Conservation (phyloP, 352 stramenopile genomes). For the Phytophthora ramorum region DNA sequence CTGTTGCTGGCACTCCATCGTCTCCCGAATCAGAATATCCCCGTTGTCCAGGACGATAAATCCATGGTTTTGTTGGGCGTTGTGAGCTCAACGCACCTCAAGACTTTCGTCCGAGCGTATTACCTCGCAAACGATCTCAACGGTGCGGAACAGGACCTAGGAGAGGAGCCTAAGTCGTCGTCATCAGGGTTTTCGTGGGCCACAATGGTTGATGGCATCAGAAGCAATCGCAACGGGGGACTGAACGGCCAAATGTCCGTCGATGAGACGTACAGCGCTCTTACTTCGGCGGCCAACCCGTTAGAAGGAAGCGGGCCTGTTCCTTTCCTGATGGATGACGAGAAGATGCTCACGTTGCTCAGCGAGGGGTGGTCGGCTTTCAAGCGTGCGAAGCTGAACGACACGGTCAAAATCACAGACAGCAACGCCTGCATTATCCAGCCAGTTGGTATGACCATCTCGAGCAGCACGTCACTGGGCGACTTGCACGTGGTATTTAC, state of each 20-base stretch:
- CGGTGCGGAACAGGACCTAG: constrained; percentile 63
- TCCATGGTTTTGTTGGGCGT: constrained; percentile 65
- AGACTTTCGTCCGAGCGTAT: constrained; percentile 62
- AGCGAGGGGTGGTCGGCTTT: constrained; percentile 57
- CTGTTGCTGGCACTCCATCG: constrained; percentile 66
- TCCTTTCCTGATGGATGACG: constrained; percentile 80
- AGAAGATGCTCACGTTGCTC: constrained; percentile 73
- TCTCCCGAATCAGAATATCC: constrained; percentile 63
- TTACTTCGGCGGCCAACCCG: constrained; percentile 29
- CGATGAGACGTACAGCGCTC: constrained; percentile 61
- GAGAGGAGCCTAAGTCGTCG: constrained; percentile 48
- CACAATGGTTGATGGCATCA: constrained; percentile 54
- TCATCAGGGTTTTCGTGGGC: constrained; percentile 51
- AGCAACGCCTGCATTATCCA: constrained; percentile 58
- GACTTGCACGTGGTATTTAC: constrained; percentile 89
- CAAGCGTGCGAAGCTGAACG: constrained; percentile 56
- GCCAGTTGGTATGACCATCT: constrained; percentile 74
- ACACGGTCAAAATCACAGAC: constrained; percentile 68
- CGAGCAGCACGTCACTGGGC: constrained; percentile 72
- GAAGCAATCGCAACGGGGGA: constrained; percentile 43
- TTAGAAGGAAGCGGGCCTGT: constrained; percentile 24
- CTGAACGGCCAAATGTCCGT: constrained; percentile 61
- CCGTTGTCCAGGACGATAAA: constrained; percentile 63
- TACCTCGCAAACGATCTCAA: constrained; percentile 50
- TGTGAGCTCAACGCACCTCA: constrained; percentile 52